phyloP scores from a whole-genome alignment of 2,329 filamentous ascomycete genomes.

The Scedosporium dehoogii region DNA sequence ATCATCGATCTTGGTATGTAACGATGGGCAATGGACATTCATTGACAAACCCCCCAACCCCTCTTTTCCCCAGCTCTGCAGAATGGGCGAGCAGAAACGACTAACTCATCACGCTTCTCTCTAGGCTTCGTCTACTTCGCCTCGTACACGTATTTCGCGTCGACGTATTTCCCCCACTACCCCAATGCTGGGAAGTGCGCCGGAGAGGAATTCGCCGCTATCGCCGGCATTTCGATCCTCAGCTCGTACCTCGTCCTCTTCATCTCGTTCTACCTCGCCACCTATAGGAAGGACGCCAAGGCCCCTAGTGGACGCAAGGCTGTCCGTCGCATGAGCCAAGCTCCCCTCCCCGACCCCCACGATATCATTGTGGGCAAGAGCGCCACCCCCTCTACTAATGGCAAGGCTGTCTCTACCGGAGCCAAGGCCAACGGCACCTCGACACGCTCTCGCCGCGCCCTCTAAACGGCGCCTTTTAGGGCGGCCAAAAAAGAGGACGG shows the following conservation, averaged over 20 bases:
- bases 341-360: conserved; percentile 71
- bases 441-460: conserved; percentile 60
- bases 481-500: conserved; percentile 24
- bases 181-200: conserved; percentile 81
- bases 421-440: conserved; percentile 49
- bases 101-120: conserved; percentile 32
- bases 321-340: conserved; percentile 55
- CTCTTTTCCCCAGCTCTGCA: too few relatives aligned
- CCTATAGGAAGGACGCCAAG: conserved; percentile 83
- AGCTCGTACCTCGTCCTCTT: conserved; percentile 95
- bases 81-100: conserved; percentile 5
- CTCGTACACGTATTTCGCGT: conserved; percentile 97
- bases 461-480: conserved; percentile 3
- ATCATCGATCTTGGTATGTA: conserved; percentile 84
- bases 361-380: conserved; percentile 38
- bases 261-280: conserved; percentile 97
- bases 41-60: neutral
- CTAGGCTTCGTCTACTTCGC: conserved; percentile 95
- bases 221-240: conserved; percentile 83
- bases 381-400: conserved; percentile 40
- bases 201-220: conserved; percentile 92
- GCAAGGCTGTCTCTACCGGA: conserved; percentile 42
- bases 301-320: conserved; percentile 70
- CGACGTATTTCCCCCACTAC: conserved; percentile 76
- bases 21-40: neutral